These are phyloP conservation scores for Thermoascus crustaceus DNA, from an alignment of 2,329 filamentous ascomycete species.

Conservation along the genomic window DNA sequence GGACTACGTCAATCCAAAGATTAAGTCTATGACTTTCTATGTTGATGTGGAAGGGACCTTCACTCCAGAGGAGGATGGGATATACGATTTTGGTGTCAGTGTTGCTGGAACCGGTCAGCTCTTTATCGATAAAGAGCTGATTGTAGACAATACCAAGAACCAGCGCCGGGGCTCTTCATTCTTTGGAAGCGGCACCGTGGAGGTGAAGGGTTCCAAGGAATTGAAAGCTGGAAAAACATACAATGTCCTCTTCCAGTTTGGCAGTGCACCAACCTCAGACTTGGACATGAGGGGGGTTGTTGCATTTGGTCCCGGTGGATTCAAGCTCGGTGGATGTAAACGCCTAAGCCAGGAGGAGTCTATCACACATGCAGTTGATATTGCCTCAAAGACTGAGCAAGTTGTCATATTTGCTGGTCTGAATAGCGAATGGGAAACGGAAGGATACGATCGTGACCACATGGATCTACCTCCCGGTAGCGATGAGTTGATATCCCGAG, in stretches of 20 bases:
- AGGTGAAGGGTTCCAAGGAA: slow-evolving; percentile 52
- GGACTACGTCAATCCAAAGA: slow-evolving; percentile 48
- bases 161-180: slow-evolving; percentile 57
- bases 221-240: slow-evolving; percentile 55
- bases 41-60: slow-evolving; percentile 54
- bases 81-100: slow-evolving; percentile 58
- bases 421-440: slow-evolving; percentile 74
- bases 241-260: slow-evolving; percentile 52
- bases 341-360: slow-evolving; percentile 51
- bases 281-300: slow-evolving; percentile 43
- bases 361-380: slow-evolving; percentile 57
- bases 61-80: slow-evolving; percentile 51
- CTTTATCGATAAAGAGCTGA: slow-evolving; percentile 53
- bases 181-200: slow-evolving; percentile 56
- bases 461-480: slow-evolving; percentile 51
- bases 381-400: slow-evolving; percentile 64
- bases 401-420: slow-evolving; percentile 71
- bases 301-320: slow-evolving; percentile 50
- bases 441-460: slow-evolving; percentile 54
- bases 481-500: slow-evolving; percentile 54
- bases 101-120: slow-evolving; percentile 60
- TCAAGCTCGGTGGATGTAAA: slow-evolving; percentile 55
- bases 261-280: slow-evolving; percentile 51
- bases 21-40: slow-evolving; percentile 49
- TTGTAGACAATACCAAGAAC: slow-evolving; percentile 59